phyloP scores from a whole-genome alignment of 108 stramenopile species.

The Skeletonema potamos region DNA sequence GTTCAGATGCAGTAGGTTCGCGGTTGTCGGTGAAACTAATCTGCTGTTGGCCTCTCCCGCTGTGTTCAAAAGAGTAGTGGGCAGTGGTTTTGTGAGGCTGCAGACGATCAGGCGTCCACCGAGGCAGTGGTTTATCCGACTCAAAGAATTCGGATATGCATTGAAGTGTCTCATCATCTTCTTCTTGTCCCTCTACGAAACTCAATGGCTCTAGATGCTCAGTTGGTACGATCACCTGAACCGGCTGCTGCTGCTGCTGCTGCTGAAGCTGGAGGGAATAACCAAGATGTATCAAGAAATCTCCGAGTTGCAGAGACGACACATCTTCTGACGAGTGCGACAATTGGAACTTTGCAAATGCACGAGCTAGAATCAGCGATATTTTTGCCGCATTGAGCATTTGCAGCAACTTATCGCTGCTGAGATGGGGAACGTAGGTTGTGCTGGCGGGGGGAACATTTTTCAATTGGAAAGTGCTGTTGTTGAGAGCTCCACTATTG shows the following conservation, averaged over 20 bases:
- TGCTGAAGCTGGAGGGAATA: neutral
- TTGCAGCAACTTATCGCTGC: neutral
- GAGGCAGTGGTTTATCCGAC: neutral
- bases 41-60: neutral
- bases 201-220: no score
- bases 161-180: neutral
- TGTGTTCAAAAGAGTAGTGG: no score
- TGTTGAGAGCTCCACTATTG: neutral
- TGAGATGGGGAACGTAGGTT: neutral
- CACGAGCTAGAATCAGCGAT: neutral
- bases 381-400: constrained; percentile 2
- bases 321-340: neutral
- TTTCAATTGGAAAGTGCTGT: neutral
- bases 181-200: neutral
- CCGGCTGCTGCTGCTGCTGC: no score
- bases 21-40: neutral
- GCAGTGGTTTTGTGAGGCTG: neutral
- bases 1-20: neutral
- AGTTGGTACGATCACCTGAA: neutral
- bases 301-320: neutral
- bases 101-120: neutral
- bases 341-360: neutral
- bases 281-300: neutral
- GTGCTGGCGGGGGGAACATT: neutral
- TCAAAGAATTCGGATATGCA: neutral